Conservation (phyloP, 2,329 filamentous ascomycete species). For the Neofusicoccum kwambonambiense region DNA sequence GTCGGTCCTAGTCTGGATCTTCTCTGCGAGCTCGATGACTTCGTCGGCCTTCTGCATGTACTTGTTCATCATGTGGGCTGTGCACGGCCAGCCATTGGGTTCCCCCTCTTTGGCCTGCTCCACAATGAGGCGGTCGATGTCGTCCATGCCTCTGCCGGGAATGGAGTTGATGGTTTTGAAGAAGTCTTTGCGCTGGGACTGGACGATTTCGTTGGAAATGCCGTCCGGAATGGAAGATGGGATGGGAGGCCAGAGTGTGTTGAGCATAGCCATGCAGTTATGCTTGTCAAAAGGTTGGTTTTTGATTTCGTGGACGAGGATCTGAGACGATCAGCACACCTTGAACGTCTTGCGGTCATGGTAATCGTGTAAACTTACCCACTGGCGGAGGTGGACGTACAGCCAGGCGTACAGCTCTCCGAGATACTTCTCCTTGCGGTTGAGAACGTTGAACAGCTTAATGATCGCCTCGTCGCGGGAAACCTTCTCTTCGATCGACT, state of each 20-base stretch:
- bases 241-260: slow-evolving; percentile 64
- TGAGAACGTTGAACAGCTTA: slow-evolving; percentile 12
- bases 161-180: slow-evolving; percentile 62
- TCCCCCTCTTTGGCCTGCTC: slow-evolving; percentile 54
- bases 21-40: slow-evolving; percentile 49
- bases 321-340: slow-evolving; percentile 39
- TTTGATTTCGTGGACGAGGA: slow-evolving; percentile 64
- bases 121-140: slow-evolving; percentile 54
- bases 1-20: slow-evolving; percentile 5
- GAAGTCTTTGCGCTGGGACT: slow-evolving; percentile 59
- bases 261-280: slow-evolving; percentile 67
- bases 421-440: slow-evolving; percentile 9
- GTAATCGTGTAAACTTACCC: slow-evolving; percentile 49
- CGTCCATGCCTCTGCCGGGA: slow-evolving; percentile 54
- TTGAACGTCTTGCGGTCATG: neutral
- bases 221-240: slow-evolving; percentile 36
- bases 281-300: slow-evolving; percentile 62
- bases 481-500: slow-evolving; percentile 44
- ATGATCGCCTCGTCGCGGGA: slow-evolving; percentile 50
- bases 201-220: slow-evolving; percentile 52
- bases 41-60: slow-evolving; percentile 60
- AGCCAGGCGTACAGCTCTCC: slow-evolving; percentile 55
- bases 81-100: slow-evolving; percentile 55
- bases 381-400: slow-evolving; percentile 61
- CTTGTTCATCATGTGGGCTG: slow-evolving; percentile 52